Evolutionary conservation across 1,139 yeast species (phyloP).

Genomic region (Lodderomyces margitis): DNA sequence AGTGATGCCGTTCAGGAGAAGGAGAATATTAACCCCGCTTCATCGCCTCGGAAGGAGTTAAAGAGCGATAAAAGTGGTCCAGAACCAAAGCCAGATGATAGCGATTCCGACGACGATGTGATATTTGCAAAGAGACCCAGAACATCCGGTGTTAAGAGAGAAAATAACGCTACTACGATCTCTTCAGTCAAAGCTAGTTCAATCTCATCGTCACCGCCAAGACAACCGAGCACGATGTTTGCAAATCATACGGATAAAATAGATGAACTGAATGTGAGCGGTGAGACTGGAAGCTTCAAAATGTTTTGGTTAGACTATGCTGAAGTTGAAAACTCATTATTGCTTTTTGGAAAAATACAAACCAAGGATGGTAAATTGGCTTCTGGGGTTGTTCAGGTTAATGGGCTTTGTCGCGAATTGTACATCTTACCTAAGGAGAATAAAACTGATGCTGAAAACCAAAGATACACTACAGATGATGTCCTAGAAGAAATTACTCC

Average conservation of each 20-base stretch:
- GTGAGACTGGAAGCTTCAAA: conserved; percentile 43
- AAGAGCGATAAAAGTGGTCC: background rate
- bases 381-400: conserved; percentile 77
- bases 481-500: conserved; percentile 78
- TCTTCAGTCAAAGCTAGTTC: conserved; percentile 25
- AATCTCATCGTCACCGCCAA: conserved; percentile 24
- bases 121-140: conserved; percentile 48
- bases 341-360: conserved; percentile 80
- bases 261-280: conserved; percentile 43
- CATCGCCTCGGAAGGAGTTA: conserved; percentile 4
- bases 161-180: conserved; percentile 21
- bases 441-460: conserved; percentile 40
- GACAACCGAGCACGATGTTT: conserved; percentile 19
- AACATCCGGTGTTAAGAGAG: conserved; percentile 26
- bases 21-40: conserved; percentile 12
- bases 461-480: conserved; percentile 45
- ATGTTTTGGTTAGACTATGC: conserved; percentile 92
- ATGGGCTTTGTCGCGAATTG: conserved; percentile 68
- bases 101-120: conserved; percentile 55
- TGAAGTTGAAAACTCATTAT: conserved; percentile 67
- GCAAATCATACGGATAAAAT: conserved; percentile 42
- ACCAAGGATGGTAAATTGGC: conserved; percentile 59
- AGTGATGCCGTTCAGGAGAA: conserved; percentile 14
- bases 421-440: conserved; percentile 70
- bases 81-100: conserved; percentile 11